Conservation (phyloP, 257 asterid species). For the Fraxinus pennsylvanica region DNA sequence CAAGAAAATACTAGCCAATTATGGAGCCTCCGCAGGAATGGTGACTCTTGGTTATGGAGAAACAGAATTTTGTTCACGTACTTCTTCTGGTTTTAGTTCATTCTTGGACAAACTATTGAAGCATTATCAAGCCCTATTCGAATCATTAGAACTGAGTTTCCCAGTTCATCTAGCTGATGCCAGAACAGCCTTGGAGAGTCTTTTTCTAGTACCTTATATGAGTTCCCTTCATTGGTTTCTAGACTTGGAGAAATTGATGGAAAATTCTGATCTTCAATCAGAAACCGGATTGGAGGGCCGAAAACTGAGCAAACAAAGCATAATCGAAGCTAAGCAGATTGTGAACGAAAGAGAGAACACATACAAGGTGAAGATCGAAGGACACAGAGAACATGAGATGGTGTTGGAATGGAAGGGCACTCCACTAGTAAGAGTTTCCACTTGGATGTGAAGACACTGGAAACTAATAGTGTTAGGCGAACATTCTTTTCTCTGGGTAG, state of each 20-base stretch:
- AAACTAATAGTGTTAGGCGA: slow-evolving; percentile 9
- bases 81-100: slow-evolving; percentile 31
- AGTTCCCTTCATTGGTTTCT: slow-evolving; percentile 48
- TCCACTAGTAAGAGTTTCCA: slow-evolving; percentile 62
- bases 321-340: slow-evolving; percentile 57
- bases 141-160: slow-evolving; percentile 59
- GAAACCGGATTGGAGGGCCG: slow-evolving; percentile 28
- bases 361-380: slow-evolving; percentile 39
- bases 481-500: neutral
- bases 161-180: slow-evolving; percentile 68
- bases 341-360: slow-evolving; percentile 45
- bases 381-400: slow-evolving; percentile 45
- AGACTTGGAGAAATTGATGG: slow-evolving; percentile 42
- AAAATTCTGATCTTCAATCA: neutral
- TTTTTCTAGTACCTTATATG: slow-evolving; percentile 55
- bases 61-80: slow-evolving; percentile 27
- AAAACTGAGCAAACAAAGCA: slow-evolving; percentile 47
- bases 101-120: slow-evolving; percentile 42
- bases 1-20: slow-evolving; percentile 31
- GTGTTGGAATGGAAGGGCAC: slow-evolving; percentile 62
- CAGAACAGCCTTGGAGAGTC: slow-evolving; percentile 59
- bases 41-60: slow-evolving; percentile 66
- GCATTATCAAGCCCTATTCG: slow-evolving; percentile 56
- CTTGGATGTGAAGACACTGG: slow-evolving; percentile 49
- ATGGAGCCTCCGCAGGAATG: slow-evolving; percentile 39